Percentiles rank a stretch among this genome's conserved stretches.
These are phyloP conservation scores for Saccharomycopsis amapae DNA, from an alignment of 805 yeast genomes.

Conservation along the genomic window DNA sequence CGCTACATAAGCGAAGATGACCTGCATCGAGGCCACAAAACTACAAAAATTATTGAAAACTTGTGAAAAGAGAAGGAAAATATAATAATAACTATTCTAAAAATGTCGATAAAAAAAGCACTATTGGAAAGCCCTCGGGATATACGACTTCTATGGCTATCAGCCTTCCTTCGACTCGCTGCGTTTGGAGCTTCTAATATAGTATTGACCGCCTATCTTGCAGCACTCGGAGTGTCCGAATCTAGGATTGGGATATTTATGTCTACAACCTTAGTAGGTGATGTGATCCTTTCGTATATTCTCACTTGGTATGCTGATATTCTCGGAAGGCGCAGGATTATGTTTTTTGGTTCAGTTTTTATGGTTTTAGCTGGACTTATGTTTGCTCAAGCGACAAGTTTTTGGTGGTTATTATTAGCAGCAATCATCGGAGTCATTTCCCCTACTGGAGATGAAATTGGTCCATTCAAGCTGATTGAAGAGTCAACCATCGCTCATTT, in stretches of 20 bases:
- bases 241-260: conserved; percentile 66
- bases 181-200: conserved; percentile 79
- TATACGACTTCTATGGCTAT: conserved; percentile 55
- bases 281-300: conserved; percentile 59
- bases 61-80: too few relatives aligned
- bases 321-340: conserved; percentile 60
- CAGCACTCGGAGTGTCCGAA: conserved; percentile 47
- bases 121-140: conserved; percentile 40
- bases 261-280: conserved; percentile 77
- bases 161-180: conserved; percentile 62
- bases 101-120: conserved; percentile 22
- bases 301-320: conserved; percentile 73
- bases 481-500: conserved; percentile 78
- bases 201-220: conserved; percentile 62
- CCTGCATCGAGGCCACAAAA: background rate
- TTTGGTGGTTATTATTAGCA: conserved; percentile 50
- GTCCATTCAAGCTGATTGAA: conserved; percentile 83
- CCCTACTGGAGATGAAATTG: conserved; percentile 85
- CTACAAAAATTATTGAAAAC: too few relatives aligned
- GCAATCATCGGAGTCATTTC: conserved; percentile 83
- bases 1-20: background rate
- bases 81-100: too few relatives aligned
- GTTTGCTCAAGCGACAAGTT: conserved; percentile 50
- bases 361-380: conserved; percentile 63
- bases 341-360: conserved; percentile 55